Evolutionary conservation across 2,329 filamentous ascomycete species (phyloP).

Genomic region (Eutypa lata): DNA sequence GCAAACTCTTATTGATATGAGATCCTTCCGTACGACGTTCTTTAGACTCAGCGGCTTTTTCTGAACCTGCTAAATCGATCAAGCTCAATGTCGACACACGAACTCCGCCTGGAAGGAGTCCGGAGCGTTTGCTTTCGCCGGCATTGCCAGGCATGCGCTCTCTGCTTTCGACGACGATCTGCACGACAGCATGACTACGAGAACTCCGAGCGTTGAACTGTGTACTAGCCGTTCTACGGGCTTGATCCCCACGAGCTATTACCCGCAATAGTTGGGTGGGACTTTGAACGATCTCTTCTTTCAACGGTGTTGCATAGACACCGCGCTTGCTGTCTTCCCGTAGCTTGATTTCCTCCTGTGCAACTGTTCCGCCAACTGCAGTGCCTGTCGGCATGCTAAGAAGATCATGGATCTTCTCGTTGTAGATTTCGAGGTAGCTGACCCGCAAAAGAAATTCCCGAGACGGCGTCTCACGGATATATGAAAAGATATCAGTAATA

Average conservation of each 20-base stretch:
- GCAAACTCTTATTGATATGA: conserved; percentile 96
- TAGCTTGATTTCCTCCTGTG: conserved; percentile 92
- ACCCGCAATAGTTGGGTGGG: conserved; percentile 92
- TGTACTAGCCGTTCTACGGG: conserved; percentile 85
- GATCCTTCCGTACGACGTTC: conserved; percentile 91
- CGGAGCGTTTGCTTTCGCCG: conserved; percentile 63
- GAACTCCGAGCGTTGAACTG: conserved; percentile 97
- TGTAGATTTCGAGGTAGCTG: conserved; percentile 98
- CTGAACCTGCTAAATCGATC: conserved; percentile 94
- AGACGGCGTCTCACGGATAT: conserved; percentile 93
- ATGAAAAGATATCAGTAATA: conserved; percentile 98
- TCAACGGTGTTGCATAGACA: conserved; percentile 92
- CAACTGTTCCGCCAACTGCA: conserved; percentile 49
- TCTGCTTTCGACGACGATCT: conserved; percentile 96
- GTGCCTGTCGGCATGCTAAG: conserved; percentile 68
- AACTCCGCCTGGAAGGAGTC: conserved; percentile 78
- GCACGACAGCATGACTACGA: conserved; percentile 95
- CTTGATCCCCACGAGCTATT: conserved; percentile 90
- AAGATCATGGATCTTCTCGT: conserved; percentile 94
- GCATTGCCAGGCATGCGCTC: conserved; percentile 67
- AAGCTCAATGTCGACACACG: conserved; percentile 91
- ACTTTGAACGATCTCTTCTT: conserved; percentile 98
- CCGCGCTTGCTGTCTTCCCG: conserved; percentile 94
- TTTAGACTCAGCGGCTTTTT: conserved; percentile 92
- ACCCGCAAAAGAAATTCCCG: conserved; percentile 92